Conservation (phyloP, 2,329 filamentous ascomycete genomes). For the Aspergillus flavus region DNA sequence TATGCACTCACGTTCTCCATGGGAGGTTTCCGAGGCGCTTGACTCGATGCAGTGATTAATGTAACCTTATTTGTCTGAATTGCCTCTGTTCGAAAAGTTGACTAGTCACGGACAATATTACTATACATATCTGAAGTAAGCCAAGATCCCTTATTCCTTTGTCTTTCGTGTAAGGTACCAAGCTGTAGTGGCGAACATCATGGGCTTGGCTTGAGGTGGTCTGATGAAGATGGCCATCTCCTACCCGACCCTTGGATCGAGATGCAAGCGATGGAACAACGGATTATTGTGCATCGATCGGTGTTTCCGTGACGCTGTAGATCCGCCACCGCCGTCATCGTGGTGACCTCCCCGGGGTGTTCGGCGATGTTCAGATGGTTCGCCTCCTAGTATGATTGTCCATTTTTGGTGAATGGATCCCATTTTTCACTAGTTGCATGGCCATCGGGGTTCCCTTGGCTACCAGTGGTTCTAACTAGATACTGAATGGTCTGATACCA, state of each 20-base stretch:
- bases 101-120: not conserved
- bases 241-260: not conserved
- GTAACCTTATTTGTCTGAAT: not conserved
- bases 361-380: not conserved
- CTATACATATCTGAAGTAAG: not conserved
- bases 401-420: not conserved
- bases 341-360: not conserved
- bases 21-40: not conserved
- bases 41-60: not conserved
- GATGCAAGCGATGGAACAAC: not conserved
- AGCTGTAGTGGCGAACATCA: not conserved
- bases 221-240: not conserved
- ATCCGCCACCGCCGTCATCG: not conserved
- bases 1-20: constrained; percentile 4
- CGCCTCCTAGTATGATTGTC: not conserved
- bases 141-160: not conserved
- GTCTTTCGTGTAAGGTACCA: no score
- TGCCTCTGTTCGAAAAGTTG: not conserved
- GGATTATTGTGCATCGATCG: not conserved
- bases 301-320: not conserved
- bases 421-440: not conserved
- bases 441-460: not conserved
- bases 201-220: not conserved
- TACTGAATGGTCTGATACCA: not conserved
- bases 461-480: not conserved